These are phyloP conservation scores for Hymenoscyphus infarciens DNA, from an alignment of 2,329 filamentous ascomycete genomes.

Conservation along the genomic window DNA sequence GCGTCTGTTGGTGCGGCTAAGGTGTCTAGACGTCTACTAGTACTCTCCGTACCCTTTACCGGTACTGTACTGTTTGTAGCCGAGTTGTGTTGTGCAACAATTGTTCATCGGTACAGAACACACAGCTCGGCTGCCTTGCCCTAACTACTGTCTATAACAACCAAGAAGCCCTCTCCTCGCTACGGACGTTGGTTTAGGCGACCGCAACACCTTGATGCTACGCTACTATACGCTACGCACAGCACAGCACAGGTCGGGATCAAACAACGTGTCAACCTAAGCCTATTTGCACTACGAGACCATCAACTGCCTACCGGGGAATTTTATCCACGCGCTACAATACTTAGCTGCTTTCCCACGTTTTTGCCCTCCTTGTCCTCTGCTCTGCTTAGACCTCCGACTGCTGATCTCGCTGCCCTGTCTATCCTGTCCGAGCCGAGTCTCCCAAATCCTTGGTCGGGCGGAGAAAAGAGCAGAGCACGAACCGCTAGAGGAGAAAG, in stretches of 20 bases:
- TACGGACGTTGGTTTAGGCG: too few relatives aligned
- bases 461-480: slow-evolving; percentile 4
- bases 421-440: background rate
- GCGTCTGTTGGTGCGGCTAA: too few relatives aligned
- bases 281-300: background rate
- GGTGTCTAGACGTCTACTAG: too few relatives aligned
- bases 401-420: too few relatives aligned
- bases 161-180: too few relatives aligned
- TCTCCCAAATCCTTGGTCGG: background rate
- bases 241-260: background rate
- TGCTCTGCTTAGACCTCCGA: too few relatives aligned
- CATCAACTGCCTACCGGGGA: background rate
- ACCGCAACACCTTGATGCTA: background rate
- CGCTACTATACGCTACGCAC: background rate
- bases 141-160: too few relatives aligned
- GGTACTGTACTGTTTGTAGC: too few relatives aligned
- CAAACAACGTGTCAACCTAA: background rate
- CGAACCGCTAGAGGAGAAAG: background rate
- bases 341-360: background rate
- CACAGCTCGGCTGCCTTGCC: too few relatives aligned
- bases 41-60: too few relatives aligned
- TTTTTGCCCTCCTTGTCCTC: background rate
- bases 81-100: too few relatives aligned
- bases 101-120: too few relatives aligned
- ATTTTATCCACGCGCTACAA: background rate